Base-by-base conservation (phyloP, 139 green algal species). In the Asterochloris sp. region DNA sequence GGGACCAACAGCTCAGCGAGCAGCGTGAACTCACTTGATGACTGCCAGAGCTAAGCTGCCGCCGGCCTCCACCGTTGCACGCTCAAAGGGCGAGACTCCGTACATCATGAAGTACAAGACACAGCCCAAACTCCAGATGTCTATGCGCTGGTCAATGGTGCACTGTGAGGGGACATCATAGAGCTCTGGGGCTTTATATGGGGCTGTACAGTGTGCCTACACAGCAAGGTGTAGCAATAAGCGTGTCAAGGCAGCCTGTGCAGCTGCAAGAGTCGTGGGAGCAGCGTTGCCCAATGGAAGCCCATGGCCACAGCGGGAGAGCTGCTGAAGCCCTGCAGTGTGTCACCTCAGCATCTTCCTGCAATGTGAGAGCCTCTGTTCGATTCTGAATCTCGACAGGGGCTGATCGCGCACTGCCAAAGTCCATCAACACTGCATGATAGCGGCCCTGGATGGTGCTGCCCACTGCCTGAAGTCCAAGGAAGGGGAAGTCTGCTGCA, bases 161-260 rank as follows among this genome's bases (percentile, higher is more conserved):
- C 83, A 91, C 0, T 87, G 74, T 29, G 88, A 94, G n/a, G 92
- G 88, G 0, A 92, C 88, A 76, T 99, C 96, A 85, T 92, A 98
- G 21, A 98, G 94, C 89, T 98, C 96, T 19, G 96, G 95, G 0
- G 96, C 94, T 23, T 86, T 94, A 83, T 97, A 98, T 17, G 95
- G 92, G 0, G 94, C 95, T 24, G 47, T 71, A 62, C 79, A 83
- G 67, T 80, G 71, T 19, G 54, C 74, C 74, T 73, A 26, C 73
- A 79, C 62, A 23, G 71, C 71, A 76, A 23, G 28, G 13, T 9
- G 19, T 26, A 71, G 66, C 4, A 71, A 13, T 71, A 2, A 71
- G 66, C 38, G 6, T 54, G 38, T 54, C 38, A 54, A 54, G 38
- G 38, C 38, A 54, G 38, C 38, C 38, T 54, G 38, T 54, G 38